Evolutionary conservation across 768 basidiomycete genomes (phyloP).

Genomic region (Sporobolomyces phaffii): DNA sequence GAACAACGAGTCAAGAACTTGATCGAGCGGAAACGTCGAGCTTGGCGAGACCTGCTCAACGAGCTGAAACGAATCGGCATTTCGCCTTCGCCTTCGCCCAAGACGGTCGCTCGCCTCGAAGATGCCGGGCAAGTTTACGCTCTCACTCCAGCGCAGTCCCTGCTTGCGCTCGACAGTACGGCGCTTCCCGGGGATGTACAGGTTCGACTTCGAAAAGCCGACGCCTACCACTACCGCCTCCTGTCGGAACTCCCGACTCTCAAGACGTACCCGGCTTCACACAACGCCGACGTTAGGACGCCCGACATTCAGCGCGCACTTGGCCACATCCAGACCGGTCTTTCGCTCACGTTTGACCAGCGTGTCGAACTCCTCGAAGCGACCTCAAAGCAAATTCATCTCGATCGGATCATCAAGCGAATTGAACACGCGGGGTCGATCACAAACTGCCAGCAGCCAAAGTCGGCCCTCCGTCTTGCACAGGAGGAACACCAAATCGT

Average conservation of each 20-base stretch:
- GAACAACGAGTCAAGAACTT: conserved; percentile 59
- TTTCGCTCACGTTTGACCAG: conserved; percentile 45
- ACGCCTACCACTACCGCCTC: conserved; percentile 51
- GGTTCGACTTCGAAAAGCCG: conserved; percentile 16
- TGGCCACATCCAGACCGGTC: conserved; percentile 70
- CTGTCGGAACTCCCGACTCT: conserved; percentile 62
- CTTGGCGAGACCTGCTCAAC: conserved; percentile 83
- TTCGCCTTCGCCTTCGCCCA: conserved; percentile 31
- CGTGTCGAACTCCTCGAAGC: conserved; percentile 21
- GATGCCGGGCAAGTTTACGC: conserved; percentile 30
- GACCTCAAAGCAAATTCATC: not conserved
- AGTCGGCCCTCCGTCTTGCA: not conserved
- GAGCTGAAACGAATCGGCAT: conserved; percentile 77
- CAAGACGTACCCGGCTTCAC: conserved; percentile 57
- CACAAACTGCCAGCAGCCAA: not conserved
- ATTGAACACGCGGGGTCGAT: not conserved
- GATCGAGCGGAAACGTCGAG: conserved; percentile 74
- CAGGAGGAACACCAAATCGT: conserved; percentile 2
- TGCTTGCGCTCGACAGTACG: conserved; percentile 9
- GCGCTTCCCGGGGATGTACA: conserved; percentile 10
- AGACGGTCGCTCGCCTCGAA: conserved; percentile 26
- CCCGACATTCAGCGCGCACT: conserved; percentile 76
- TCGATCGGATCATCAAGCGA: conserved; percentile 15
- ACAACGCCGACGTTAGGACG: conserved; percentile 77
- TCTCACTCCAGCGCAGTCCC: not conserved